Evolutionary conservation across 2,329 filamentous ascomycete species (phyloP).

Genomic region (Aureobasidium vineae): DNA sequence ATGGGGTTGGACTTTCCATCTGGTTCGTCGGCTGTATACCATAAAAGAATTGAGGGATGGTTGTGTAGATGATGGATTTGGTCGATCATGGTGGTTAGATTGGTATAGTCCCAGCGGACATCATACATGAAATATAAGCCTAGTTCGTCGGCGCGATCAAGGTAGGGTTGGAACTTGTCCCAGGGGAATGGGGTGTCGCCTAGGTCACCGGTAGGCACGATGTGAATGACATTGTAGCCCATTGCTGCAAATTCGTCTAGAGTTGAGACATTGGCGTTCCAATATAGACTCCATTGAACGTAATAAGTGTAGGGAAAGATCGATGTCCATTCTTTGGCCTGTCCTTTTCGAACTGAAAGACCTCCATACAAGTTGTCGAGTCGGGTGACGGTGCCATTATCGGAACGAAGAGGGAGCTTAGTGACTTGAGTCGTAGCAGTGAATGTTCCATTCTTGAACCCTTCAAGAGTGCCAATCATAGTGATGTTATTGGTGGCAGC

Average conservation of each 20-base stretch:
- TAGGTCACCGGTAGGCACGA: slow-evolving; percentile 34
- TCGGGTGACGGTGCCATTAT: slow-evolving; percentile 45
- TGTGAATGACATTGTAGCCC: slow-evolving; percentile 50
- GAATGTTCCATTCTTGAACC: slow-evolving; percentile 39
- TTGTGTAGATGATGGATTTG: slow-evolving; percentile 38
- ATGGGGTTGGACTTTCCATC: slow-evolving; percentile 58
- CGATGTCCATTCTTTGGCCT: slow-evolving; percentile 36
- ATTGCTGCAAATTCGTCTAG: slow-evolving; percentile 41
- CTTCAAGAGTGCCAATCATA: slow-evolving; percentile 35
- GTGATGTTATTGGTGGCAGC: slow-evolving; percentile 39
- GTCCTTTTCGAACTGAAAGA: slow-evolving; percentile 42
- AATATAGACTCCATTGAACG: slow-evolving; percentile 40
- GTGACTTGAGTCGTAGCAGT: slow-evolving; percentile 40
- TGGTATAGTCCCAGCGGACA: slow-evolving; percentile 43
- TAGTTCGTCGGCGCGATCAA: slow-evolving; percentile 45
- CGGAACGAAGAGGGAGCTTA: slow-evolving; percentile 42
- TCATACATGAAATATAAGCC: slow-evolving; percentile 51
- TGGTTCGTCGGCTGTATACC: slow-evolving; percentile 54
- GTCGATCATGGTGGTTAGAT: slow-evolving; percentile 39
- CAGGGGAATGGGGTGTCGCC: slow-evolving; percentile 42
- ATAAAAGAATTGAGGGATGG: slow-evolving; percentile 44
- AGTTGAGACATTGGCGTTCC: slow-evolving; percentile 37
- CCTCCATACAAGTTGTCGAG: slow-evolving; percentile 49
- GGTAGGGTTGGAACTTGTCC: slow-evolving; percentile 42
- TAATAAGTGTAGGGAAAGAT: slow-evolving; percentile 50